A percentile compares a stretch with the other conserved stretches of the same genome.
Evolutionary conservation across 2,329 filamentous ascomycete genomes (phyloP).

Genomic region (Lecanicillium sp.): DNA sequence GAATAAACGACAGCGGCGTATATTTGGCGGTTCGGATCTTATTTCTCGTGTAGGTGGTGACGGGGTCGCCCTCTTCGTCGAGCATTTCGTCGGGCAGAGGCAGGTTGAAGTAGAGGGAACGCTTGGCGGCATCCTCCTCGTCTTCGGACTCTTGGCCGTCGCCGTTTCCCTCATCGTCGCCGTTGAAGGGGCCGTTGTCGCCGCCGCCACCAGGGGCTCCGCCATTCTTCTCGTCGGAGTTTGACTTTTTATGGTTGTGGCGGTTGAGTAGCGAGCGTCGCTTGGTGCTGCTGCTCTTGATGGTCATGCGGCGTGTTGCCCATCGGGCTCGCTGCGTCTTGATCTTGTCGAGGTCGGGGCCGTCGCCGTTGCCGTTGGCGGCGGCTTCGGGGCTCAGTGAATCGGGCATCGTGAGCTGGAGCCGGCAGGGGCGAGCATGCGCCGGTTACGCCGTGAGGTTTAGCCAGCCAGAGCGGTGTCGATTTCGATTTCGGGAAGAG

Average conservation of each 20-base stretch:
- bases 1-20: conserved; percentile 87
- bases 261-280: conserved; percentile 76
- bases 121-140: conserved; percentile 34
- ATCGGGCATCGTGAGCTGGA: conserved; percentile 27
- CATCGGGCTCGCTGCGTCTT: conserved; percentile 77
- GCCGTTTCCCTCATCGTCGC: conserved; percentile 22
- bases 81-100: conserved; percentile 68
- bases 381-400: conserved; percentile 23
- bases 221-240: conserved; percentile 64
- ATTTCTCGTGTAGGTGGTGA: conserved; percentile 71
- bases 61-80: conserved; percentile 74
- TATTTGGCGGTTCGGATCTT: conserved; percentile 99
- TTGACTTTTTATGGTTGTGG: conserved; percentile 56
- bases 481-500: too few species aligned
- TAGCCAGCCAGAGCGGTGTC: conserved; percentile 5
- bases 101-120: conserved; percentile 78
- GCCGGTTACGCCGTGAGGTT: conserved; percentile 12
- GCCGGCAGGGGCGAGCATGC: conserved; percentile 11
- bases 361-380: conserved; percentile 16
- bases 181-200: conserved; percentile 25
- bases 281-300: conserved; percentile 71
- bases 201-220: conserved; percentile 34
- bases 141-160: conserved; percentile 28
- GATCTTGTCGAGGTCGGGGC: conserved; percentile 20
- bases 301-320: conserved; percentile 85